Evolutionary conservation across 1,284 basidiomycete species (phyloP).

Genomic region (Rugosomyces carneus): DNA sequence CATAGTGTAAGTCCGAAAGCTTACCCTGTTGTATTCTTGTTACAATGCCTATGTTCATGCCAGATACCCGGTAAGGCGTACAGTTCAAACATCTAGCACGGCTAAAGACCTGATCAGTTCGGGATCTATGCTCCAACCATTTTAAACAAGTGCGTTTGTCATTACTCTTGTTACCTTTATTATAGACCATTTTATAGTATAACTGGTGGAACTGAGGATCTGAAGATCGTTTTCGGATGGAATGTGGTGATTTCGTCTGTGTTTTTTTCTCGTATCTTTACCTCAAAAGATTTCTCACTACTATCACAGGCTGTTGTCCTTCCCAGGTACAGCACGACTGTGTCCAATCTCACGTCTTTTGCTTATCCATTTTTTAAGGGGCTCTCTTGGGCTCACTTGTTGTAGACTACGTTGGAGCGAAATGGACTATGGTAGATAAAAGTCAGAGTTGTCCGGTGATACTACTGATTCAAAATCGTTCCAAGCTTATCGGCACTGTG

Average conservation of each 20-base stretch:
- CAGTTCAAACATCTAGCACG: no score
- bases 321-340: no score
- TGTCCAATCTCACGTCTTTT: no score
- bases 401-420: conserved; percentile 70
- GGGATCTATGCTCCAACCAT: conserved; percentile 81
- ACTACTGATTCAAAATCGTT: no score
- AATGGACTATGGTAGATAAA: conserved; percentile 60
- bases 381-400: conserved; percentile 74
- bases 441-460: no score
- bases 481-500: conserved; percentile 58
- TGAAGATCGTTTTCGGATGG: conserved; percentile 71
- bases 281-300: no score
- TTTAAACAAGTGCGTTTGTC: conserved; percentile 45
- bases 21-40: no score
- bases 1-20: conserved; percentile 56
- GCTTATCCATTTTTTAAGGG: conserved; percentile 34
- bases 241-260: conserved; percentile 68
- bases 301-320: conserved; percentile 77
- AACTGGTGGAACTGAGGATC: conserved; percentile 44
- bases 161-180: neutral
- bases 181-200: conserved; percentile 34
- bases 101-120: no score
- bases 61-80: no score
- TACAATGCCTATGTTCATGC: neutral
- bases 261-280: no score